These are phyloP conservation scores for Clarkia xantiana DNA, from an alignment of 345 rosid species.

Conservation along the genomic window DNA sequence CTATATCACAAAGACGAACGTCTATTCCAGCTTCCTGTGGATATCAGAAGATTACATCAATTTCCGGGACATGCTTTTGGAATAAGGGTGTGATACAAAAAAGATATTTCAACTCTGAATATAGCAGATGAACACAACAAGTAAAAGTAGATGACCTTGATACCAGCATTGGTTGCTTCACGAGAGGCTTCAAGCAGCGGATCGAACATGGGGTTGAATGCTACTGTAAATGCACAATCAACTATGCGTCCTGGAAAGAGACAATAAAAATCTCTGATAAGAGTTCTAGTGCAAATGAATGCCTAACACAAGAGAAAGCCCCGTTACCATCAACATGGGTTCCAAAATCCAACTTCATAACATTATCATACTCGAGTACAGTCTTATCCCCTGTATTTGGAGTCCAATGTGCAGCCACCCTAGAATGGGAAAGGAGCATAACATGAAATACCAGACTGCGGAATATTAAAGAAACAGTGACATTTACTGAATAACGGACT, in stretches of 20 bases:
- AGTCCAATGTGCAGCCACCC: conserved; percentile 99
- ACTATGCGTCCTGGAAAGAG: conserved; percentile 56
- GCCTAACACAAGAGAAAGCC: neutral
- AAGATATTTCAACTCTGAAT: too few relatives aligned
- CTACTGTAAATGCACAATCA: conserved; percentile 95
- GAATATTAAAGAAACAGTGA: too few relatives aligned
- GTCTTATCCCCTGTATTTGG: conserved; percentile 95
- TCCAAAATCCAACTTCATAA: conserved; percentile 96
- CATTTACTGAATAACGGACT: too few relatives aligned
- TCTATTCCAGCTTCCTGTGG: conserved; percentile 28
- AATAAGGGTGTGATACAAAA: too few relatives aligned
- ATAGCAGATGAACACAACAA: too few relatives aligned
- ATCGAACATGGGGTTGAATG: conserved; percentile 90
- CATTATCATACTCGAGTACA: conserved; percentile 90
- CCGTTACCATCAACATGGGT: conserved; percentile 93
- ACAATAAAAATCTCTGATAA: conserved; percentile 6
- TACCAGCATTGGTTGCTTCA: conserved; percentile 88
- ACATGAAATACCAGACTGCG: too few relatives aligned
- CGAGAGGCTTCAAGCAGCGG: conserved; percentile 90
- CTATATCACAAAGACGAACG: conserved; percentile 89
- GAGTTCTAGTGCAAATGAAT: too few relatives aligned
- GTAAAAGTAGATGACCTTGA: conserved; percentile 39
- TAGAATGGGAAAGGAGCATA: conserved; percentile 11
- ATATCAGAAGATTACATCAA: too few relatives aligned
- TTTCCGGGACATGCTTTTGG: too few relatives aligned